A percentile compares a stretch with the other conserved stretches of the same genome.
Conservation (phyloP, 225 moss, liverwort and hornwort species). For the Lunularia cruciata region DNA sequence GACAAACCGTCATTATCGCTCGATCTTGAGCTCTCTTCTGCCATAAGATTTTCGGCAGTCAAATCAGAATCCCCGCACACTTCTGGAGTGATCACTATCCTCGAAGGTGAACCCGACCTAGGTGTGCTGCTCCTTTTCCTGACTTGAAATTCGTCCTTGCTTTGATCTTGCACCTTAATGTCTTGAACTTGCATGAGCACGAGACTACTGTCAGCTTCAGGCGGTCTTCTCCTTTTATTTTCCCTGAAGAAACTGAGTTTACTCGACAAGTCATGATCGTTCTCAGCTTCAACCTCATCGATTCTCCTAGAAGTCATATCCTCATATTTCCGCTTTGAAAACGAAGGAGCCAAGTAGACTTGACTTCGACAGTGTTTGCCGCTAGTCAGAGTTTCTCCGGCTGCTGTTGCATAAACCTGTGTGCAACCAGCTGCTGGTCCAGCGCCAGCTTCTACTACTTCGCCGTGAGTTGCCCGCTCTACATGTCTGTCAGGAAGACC, state of each 20-base stretch:
- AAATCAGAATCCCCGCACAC: slow-evolving; percentile 47
- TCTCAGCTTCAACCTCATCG: slow-evolving; percentile 29
- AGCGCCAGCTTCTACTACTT: slow-evolving; percentile 1
- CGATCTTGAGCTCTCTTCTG: slow-evolving; percentile 49
- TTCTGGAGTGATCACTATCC: slow-evolving; percentile 35
- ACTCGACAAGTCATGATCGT: slow-evolving; percentile 35
- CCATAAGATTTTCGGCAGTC: slow-evolving; percentile 52
- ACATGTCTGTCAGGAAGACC: slow-evolving; percentile 10
- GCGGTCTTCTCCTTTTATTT: slow-evolving; percentile 41
- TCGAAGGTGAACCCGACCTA: slow-evolving; percentile 32
- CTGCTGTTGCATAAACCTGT: neutral
- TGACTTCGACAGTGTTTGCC: neutral
- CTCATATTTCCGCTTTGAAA: slow-evolving; percentile 46
- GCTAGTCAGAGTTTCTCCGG: neutral
- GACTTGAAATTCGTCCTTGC: slow-evolving; percentile 19
- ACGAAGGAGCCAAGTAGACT: slow-evolving; percentile 27
- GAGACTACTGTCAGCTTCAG: slow-evolving; percentile 28
- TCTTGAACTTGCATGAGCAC: slow-evolving; percentile 32
- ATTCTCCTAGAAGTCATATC: slow-evolving; percentile 47
- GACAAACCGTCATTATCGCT: slow-evolving; percentile 42
- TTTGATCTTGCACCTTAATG: slow-evolving; percentile 26
- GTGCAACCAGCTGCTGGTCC: neutral
- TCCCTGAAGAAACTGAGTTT: slow-evolving; percentile 36
- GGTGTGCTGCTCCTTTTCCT: slow-evolving; percentile 14
- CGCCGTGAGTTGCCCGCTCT: neutral